Percentiles rank a stretch among this genome's conserved stretches.
Evolutionary conservation across 441 rosid genomes (phyloP).

Genomic region (Gossypium armourianum): DNA sequence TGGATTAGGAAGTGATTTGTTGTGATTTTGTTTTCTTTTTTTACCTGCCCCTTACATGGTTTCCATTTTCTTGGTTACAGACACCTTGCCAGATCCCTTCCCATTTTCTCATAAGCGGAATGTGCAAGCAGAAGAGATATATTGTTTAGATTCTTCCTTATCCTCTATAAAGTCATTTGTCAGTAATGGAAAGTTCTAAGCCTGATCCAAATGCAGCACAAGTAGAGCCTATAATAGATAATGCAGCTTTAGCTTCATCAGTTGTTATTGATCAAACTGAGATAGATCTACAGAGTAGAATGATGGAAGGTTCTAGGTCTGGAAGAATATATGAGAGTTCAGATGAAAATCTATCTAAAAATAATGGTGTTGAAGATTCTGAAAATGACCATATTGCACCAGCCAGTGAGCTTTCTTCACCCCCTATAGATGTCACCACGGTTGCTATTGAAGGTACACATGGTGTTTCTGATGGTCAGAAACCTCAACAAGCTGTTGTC

Average conservation of each 20-base stretch:
- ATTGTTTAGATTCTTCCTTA: slow-evolving; percentile 27
- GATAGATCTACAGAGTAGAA: slow-evolving; percentile 18
- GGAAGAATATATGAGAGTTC: slow-evolving; percentile 17
- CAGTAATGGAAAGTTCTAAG: slow-evolving; percentile 23
- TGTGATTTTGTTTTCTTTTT: background rate
- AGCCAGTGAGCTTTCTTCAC: background rate
- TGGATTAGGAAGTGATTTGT: slow-evolving; percentile 7
- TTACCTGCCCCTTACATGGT: background rate
- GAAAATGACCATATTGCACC: slow-evolving; percentile 1
- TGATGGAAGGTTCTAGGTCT: slow-evolving; percentile 25
- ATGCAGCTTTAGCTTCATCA: slow-evolving; percentile 21
- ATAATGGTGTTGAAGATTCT: slow-evolving; percentile 17
- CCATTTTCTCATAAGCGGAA: slow-evolving; percentile 35
- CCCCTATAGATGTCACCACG: too few relatives aligned
- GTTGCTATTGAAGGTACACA: slow-evolving; percentile 1
- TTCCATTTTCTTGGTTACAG: slow-evolving; percentile 22
- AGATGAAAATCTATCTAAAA: slow-evolving; percentile 22
- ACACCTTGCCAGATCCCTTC: slow-evolving; percentile 18
- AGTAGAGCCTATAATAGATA: slow-evolving; percentile 15
- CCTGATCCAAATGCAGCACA: slow-evolving; percentile 19
- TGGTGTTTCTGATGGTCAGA: background rate
- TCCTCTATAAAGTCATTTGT: background rate
- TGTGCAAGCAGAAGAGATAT: slow-evolving; percentile 26
- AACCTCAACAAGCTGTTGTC: background rate
- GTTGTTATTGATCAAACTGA: slow-evolving; percentile 18